phyloP scores from a whole-genome alignment of 495 filamentous ascomycete species.

The Daldinia concentrica region DNA sequence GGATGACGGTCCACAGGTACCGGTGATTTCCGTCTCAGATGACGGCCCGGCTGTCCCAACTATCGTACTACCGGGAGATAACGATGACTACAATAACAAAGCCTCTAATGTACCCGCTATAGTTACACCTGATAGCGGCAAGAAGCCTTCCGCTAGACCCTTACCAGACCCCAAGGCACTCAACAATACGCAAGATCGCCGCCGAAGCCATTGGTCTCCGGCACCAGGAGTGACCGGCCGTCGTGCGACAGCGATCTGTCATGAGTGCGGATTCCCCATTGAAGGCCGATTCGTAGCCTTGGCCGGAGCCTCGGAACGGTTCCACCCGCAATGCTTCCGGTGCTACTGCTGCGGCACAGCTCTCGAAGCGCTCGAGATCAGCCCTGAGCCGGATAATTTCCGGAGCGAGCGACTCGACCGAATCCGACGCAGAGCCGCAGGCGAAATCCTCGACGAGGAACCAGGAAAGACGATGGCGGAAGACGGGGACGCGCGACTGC shows the following conservation, averaged over 20 bases:
- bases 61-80: conserved; percentile 57
- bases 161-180: conserved; percentile 52
- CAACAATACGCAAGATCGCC: conserved; percentile 48
- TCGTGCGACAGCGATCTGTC: conserved; percentile 80
- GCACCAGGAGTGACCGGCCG: conserved; percentile 55
- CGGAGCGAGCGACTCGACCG: conserved; percentile 75
- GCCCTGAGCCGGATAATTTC: conserved; percentile 81
- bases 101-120: conserved; percentile 57
- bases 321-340: conserved; percentile 92
- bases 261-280: conserved; percentile 83
- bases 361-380: conserved; percentile 95
- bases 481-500: conserved; percentile 71
- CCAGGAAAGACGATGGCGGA: conserved; percentile 68
- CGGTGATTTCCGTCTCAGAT: conserved; percentile 42
- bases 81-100: conserved; percentile 30
- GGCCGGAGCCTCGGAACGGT: conserved; percentile 70
- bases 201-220: conserved; percentile 59
- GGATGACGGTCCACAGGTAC: conserved; percentile 44
- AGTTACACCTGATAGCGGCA: conserved; percentile 51
- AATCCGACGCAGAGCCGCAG: conserved; percentile 66
- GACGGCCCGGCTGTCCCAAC: conserved; percentile 49
- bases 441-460: conserved; percentile 66
- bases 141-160: conserved; percentile 49
- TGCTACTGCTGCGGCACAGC: conserved; percentile 88
- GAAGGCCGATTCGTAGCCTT: conserved; percentile 90